Evolutionary conservation across 2,329 filamentous ascomycete genomes (phyloP).

Genomic region (Talaromyces sp.): DNA sequence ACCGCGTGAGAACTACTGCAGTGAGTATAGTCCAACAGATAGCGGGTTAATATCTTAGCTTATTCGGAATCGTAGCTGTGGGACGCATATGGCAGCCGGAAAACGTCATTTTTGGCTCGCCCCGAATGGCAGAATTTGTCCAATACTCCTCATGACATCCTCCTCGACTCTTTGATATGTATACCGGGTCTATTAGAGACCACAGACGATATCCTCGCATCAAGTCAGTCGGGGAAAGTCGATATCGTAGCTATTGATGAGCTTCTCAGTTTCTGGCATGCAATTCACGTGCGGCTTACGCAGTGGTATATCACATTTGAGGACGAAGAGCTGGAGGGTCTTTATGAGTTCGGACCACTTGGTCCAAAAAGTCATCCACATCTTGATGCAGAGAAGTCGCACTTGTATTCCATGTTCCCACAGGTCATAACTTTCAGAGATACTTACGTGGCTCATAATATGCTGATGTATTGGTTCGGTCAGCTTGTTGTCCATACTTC

Average conservation of each 20-base stretch:
- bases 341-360: conserved; percentile 12
- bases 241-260: conserved; percentile 2
- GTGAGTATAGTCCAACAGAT: conserved; percentile 2
- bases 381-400: background rate
- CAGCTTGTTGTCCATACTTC: conserved; percentile 13
- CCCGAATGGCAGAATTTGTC: conserved; percentile 17
- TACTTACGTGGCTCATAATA: conserved; percentile 17
- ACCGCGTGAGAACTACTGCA: conserved; percentile 15
- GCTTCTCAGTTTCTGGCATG: conserved; percentile 14
- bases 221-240: background rate
- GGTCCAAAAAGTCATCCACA: conserved; percentile 9
- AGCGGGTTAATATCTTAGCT: background rate
- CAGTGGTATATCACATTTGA: conserved; percentile 16
- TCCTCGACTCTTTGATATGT: conserved; percentile 13
- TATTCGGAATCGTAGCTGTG: conserved; percentile 4
- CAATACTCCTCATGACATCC: conserved; percentile 13
- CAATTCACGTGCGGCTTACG: conserved; percentile 7
- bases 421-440: conserved; percentile 16
- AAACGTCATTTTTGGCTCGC: conserved; percentile 9
- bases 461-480: conserved; percentile 17
- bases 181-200: conserved; percentile 14
- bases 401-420: conserved; percentile 13
- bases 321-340: background rate
- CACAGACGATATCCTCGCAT: background rate
- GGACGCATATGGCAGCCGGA: conserved; percentile 17